phyloP scores from a whole-genome alignment of 83 land plant genomes.

The Diphasiastrum complanatum region DNA sequence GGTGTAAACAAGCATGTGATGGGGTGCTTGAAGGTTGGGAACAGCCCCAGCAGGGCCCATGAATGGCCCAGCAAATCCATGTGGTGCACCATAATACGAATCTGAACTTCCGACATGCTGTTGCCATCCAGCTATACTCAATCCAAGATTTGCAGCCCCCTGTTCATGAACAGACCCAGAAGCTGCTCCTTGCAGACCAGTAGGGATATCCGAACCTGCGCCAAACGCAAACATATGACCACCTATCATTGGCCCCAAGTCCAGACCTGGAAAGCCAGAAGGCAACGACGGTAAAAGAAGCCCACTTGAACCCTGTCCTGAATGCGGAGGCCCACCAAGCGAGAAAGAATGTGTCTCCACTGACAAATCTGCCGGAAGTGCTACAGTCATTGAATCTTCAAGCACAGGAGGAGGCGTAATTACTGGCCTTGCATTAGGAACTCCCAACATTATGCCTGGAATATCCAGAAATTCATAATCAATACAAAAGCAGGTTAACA shows the following conservation, averaged over 20 bases:
- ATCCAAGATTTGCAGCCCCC: conserved; percentile 28
- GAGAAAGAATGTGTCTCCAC: conserved; percentile 69
- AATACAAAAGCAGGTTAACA: too few species aligned
- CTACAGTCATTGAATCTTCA: conserved; percentile 66
- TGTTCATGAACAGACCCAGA: conserved; percentile 25
- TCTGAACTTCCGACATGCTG: conserved; percentile 63
- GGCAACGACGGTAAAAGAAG: conserved; percentile 52
- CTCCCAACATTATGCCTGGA: conserved; percentile 17
- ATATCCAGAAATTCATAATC: too few species aligned
- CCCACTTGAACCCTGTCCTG: conserved; percentile 43
- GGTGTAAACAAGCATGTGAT: conserved; percentile 80
- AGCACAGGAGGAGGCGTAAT: conserved; percentile 29
- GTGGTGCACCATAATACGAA: conserved; percentile 79
- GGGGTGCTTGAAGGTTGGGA: conserved; percentile 70
- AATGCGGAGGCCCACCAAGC: conserved; percentile 48
- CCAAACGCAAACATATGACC: conserved; percentile 69
- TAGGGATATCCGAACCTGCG: conserved; percentile 46
- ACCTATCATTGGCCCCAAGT: conserved; percentile 73
- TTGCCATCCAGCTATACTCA: conserved; percentile 55
- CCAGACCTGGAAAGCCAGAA: conserved; percentile 60
- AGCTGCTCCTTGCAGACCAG: conserved; percentile 44
- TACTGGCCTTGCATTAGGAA: conserved; percentile 31
- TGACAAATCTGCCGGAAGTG: conserved; percentile 94
- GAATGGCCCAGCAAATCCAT: conserved; percentile 74
- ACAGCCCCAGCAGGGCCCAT: conserved; percentile 67